Conservation (phyloP, 1,284 basidiomycete species). For the Ceratobasidium sp. region DNA sequence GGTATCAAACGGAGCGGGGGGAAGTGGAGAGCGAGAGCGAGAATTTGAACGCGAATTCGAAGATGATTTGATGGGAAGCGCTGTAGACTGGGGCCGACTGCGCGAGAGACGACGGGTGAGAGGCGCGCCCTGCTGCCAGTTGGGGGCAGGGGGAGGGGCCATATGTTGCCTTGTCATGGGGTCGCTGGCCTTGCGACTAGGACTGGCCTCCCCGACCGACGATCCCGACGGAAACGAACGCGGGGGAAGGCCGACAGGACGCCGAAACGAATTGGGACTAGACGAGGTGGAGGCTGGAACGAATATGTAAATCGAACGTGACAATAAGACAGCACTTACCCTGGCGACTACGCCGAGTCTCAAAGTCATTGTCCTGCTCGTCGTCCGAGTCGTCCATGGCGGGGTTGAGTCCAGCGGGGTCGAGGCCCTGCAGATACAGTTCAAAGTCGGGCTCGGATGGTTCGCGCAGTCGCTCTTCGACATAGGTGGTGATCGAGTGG, state of each 20-base stretch:
- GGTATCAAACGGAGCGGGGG: constrained; percentile 57
- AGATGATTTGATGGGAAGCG: constrained; percentile 69
- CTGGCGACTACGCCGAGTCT: constrained; percentile 37
- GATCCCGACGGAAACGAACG: constrained; percentile 16
- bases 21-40: constrained; percentile 92
- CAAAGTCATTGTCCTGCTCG: constrained; percentile 51
- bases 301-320: constrained; percentile 54
- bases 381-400: constrained; percentile 74
- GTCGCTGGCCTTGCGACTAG: constrained; percentile 39
- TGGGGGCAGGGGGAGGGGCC: constrained; percentile 48
- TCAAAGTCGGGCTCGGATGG: constrained; percentile 47
- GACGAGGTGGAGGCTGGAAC: constrained; percentile 67
- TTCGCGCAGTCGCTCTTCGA: constrained; percentile 85
- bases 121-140: constrained; percentile 52
- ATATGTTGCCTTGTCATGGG: constrained; percentile 44
- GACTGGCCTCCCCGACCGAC: constrained; percentile 32
- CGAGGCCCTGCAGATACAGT: constrained; percentile 47
- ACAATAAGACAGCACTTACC: constrained; percentile 37
- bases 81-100: constrained; percentile 72
- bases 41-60: constrained; percentile 95
- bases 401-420: constrained; percentile 60
- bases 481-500: constrained; percentile 90
- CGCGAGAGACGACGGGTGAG: constrained; percentile 68
- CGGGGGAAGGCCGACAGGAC: constrained; percentile 64
- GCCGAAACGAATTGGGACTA: constrained; percentile 69